Conservation (phyloP, 2,329 filamentous ascomycete genomes). For the Alternaria sp. region DNA sequence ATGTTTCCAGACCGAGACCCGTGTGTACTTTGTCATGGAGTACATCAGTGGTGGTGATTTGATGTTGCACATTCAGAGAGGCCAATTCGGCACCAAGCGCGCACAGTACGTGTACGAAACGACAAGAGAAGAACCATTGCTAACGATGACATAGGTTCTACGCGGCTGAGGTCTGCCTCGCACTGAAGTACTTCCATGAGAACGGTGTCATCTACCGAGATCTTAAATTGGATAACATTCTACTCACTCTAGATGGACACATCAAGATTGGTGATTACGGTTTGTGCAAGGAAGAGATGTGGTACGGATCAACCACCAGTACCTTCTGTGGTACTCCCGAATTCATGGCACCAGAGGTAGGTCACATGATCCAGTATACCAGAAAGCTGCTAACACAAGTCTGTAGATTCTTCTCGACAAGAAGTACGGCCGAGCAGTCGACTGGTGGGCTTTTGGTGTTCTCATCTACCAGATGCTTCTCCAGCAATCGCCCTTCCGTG, state of each 20-base stretch:
- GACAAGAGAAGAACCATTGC: not conserved
- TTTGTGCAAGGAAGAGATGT: constrained; percentile 99
- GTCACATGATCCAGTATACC: constrained; percentile 8
- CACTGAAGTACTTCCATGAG: constrained; percentile 98
- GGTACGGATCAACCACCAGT: constrained; percentile 95
- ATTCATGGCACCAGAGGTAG: constrained; percentile 97
- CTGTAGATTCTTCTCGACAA: constrained; percentile 90
- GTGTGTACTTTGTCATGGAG: constrained; percentile 99
- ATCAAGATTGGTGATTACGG: constrained; percentile 99
- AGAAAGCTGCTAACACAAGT: not conserved
- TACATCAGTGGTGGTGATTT: constrained; percentile 98
- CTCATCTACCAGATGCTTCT: constrained; percentile 99
- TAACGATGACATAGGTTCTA: constrained; percentile 73
- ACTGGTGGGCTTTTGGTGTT: constrained; percentile 99
- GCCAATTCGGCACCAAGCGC: constrained; percentile 93
- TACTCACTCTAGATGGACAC: constrained; percentile 92
- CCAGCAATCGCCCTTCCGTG: constrained; percentile 97
- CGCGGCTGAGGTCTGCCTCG: constrained; percentile 94
- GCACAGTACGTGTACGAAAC: constrained; percentile 75
- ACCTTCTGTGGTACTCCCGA: constrained; percentile 99
- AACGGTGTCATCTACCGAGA: constrained; percentile 97
- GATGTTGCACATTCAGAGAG: constrained; percentile 98
- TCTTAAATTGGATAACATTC: constrained; percentile 85
- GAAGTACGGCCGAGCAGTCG: constrained; percentile 95
- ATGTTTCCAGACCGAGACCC: constrained; percentile 98